phyloP scores from a whole-genome alignment of 2,329 filamentous ascomycete species.

The Alternaria longipes region DNA sequence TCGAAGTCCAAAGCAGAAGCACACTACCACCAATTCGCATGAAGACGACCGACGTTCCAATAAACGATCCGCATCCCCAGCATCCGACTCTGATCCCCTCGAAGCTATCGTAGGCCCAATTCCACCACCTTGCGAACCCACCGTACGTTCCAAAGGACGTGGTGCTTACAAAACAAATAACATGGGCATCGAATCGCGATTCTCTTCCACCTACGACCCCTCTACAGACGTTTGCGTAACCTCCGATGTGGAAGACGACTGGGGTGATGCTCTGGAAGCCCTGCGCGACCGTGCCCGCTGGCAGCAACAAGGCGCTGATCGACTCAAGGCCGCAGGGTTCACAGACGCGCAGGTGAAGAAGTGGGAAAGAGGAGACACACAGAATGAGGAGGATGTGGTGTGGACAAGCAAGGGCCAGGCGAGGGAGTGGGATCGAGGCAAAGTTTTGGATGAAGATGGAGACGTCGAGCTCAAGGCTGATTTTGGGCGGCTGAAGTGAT shows the following conservation, averaged over 20 bases:
- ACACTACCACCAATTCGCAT: background rate
- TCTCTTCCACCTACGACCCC: conserved; percentile 72
- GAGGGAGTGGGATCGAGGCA: conserved; percentile 73
- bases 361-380: conserved; percentile 71
- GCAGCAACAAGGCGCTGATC: conserved; percentile 76
- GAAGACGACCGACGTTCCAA: conserved; percentile 1
- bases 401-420: conserved; percentile 77
- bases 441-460: conserved; percentile 66
- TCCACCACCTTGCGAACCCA: conserved; percentile 61
- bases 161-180: conserved; percentile 41
- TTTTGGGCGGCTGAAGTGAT: conserved; percentile 54
- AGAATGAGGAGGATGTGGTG: conserved; percentile 71
- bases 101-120: conserved; percentile 79
- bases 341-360: conserved; percentile 76
- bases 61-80: conserved; percentile 24
- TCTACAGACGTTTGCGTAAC: conserved; percentile 63
- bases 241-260: conserved; percentile 68
- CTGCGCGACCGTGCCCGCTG: conserved; percentile 81
- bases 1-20: conserved; percentile 1
- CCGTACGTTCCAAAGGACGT: conserved; percentile 53
- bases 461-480: conserved; percentile 60
- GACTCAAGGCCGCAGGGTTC: conserved; percentile 81
- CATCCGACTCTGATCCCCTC: conserved; percentile 72
- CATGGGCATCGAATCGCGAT: conserved; percentile 79
- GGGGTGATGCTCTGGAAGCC: conserved; percentile 82